These are phyloP conservation scores for Candida incommunis DNA, from an alignment of 805 yeast species.

Conservation along the genomic window DNA sequence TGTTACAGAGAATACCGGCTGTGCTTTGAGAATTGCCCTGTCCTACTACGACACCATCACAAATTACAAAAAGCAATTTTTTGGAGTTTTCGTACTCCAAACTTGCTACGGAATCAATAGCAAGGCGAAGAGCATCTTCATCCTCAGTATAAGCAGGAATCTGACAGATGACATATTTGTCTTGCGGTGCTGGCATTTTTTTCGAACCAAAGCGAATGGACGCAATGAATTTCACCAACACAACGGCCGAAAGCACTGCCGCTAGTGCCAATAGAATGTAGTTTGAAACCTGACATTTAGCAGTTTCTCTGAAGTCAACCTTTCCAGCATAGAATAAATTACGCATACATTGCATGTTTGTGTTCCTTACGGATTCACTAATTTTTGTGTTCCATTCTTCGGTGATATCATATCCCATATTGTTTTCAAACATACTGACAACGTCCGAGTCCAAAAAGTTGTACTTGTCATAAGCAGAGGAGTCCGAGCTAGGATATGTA, in stretches of 20 bases:
- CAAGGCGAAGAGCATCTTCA: conserved; percentile 38
- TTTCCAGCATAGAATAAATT: conserved; percentile 23
- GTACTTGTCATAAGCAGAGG: conserved; percentile 16
- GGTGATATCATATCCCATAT: conserved; percentile 24
- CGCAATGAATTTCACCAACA: conserved; percentile 25
- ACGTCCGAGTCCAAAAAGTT: conserved; percentile 22
- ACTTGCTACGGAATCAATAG: conserved; percentile 43
- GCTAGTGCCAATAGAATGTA: conserved; percentile 25
- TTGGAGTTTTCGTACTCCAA: conserved; percentile 43
- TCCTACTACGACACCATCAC: conserved; percentile 50
- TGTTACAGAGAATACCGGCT: conserved; percentile 36
- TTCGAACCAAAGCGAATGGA: conserved; percentile 25
- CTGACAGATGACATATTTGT: conserved; percentile 28
- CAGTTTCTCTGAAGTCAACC: conserved; percentile 25
- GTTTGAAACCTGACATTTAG: conserved; percentile 27
- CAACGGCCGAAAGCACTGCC: conserved; percentile 23
- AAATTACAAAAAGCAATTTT: conserved; percentile 38
- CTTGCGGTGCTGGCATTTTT: conserved; percentile 24
- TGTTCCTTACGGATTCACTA: conserved; percentile 13
- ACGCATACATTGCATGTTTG: conserved; percentile 22
- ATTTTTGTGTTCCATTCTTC: conserved; percentile 15
- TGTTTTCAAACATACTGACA: conserved; percentile 17
- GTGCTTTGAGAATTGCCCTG: conserved; percentile 44
- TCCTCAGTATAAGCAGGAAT: conserved; percentile 41
- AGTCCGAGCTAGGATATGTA: conserved; percentile 12